These are phyloP conservation scores for Panaeolus papilionaceus DNA, from an alignment of 768 basidiomycete species.

Conservation along the genomic window DNA sequence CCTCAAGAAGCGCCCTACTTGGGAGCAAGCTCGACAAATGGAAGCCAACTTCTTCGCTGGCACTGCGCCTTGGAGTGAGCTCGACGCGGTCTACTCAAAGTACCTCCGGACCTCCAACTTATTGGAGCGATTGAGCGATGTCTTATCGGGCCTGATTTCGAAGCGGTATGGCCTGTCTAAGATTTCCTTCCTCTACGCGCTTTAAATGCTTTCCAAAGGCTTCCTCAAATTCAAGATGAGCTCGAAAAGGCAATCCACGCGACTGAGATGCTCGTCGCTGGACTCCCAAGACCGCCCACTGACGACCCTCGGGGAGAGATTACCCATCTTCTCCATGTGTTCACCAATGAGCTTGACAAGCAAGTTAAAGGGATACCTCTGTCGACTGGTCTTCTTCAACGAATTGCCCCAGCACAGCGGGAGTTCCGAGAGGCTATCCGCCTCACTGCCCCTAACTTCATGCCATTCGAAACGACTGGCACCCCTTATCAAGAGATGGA, in stretches of 20 bases:
- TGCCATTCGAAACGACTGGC: conserved; percentile 44
- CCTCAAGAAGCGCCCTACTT: conserved; percentile 58
- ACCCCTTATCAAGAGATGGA: conserved; percentile 24
- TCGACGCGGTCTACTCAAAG: conserved; percentile 54
- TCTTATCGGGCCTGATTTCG: conserved; percentile 66
- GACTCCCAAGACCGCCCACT: conserved; percentile 59
- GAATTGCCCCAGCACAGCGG: conserved; percentile 54
- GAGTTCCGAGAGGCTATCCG: conserved; percentile 38
- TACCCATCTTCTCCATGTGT: conserved; percentile 48
- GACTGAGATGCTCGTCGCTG: conserved; percentile 38
- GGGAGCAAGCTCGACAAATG: conserved; percentile 60
- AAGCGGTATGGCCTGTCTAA: conserved; percentile 49
- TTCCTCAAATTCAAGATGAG: conserved; percentile 67
- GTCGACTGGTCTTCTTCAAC: conserved; percentile 57
- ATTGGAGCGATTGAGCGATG: conserved; percentile 58
- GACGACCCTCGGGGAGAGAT: conserved; percentile 62
- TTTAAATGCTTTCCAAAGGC: conserved; percentile 42
- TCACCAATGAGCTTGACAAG: conserved; percentile 47
- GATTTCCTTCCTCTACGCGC: not conserved
- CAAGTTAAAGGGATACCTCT: conserved; percentile 60
- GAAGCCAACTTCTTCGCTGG: conserved; percentile 65
- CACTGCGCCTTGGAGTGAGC: conserved; percentile 56
- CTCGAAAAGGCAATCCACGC: conserved; percentile 49
- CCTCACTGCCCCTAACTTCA: conserved; percentile 44
- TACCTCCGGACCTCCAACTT: conserved; percentile 63